Percentiles rank a stretch among this genome's conserved stretches.
Evolutionary conservation across 345 rosid species (phyloP).

Genomic region (Garcia nutans): DNA sequence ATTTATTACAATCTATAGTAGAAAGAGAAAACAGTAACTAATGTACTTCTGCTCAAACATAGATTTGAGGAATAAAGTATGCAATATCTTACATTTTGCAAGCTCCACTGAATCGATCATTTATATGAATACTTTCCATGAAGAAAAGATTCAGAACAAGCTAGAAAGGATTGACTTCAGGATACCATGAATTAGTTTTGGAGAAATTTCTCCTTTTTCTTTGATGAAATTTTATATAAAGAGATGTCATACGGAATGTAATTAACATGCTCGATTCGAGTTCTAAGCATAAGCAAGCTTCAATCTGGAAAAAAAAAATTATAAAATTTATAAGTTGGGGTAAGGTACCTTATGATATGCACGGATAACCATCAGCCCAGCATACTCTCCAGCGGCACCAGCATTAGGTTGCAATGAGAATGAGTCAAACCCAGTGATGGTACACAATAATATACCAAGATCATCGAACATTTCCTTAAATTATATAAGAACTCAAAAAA

Average conservation of each 20-base stretch:
- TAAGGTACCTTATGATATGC: constrained; percentile 80
- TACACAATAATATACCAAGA: constrained; percentile 81
- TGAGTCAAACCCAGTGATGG: constrained; percentile 93
- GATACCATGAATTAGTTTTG: neutral
- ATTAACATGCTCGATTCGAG: neutral
- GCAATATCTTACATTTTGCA: neutral
- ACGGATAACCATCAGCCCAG: constrained; percentile 99
- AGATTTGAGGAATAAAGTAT: neutral
- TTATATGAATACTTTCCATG: neutral
- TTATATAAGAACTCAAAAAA: constrained; percentile 25
- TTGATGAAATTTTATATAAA: neutral
- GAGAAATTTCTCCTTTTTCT: neutral
- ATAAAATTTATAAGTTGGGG: neutral
- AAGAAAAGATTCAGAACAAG: neutral
- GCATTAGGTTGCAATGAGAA: constrained; percentile 99
- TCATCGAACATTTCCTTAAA: constrained; percentile 86
- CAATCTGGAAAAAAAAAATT: neutral
- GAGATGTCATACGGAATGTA: neutral
- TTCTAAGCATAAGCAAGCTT: neutral
- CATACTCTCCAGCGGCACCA: constrained; percentile 97
- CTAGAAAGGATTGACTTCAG: neutral
- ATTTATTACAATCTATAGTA: neutral
- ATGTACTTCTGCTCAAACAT: neutral
- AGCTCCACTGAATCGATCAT: neutral
- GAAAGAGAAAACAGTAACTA: neutral